These are phyloP conservation scores for Dendrobium catenatum DNA, from an alignment of 106 monocot genomes.

Conservation along the genomic window DNA sequence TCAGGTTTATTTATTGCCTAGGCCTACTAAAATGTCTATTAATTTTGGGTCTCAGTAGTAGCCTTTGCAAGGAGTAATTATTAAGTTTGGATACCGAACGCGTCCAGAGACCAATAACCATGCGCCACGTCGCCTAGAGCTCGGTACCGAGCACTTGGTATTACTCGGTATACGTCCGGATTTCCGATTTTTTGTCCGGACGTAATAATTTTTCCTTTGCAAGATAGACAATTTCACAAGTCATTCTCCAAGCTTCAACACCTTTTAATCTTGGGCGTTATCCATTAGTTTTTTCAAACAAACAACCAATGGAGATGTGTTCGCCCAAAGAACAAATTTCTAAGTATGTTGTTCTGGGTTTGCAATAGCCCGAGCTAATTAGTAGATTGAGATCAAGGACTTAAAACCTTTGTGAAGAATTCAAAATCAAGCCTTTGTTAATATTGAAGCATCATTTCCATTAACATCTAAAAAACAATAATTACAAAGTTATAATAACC, in stretches of 20 bases:
- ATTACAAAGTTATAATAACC: neutral
- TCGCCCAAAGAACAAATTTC: slow-evolving; percentile 11
- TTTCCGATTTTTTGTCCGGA: too few relatives aligned
- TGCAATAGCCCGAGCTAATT: slow-evolving; percentile 5
- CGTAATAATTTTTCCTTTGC: neutral
- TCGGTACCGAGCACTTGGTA: too few relatives aligned
- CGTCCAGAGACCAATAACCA: too few relatives aligned
- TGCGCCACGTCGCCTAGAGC: too few relatives aligned
- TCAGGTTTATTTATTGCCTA: slow-evolving; percentile 23
- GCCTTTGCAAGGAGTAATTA: neutral
- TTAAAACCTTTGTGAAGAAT: neutral
- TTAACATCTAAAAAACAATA: slow-evolving; percentile 26
- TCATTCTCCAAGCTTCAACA: slow-evolving; percentile 10
- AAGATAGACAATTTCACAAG: slow-evolving; percentile 9
- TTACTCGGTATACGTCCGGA: too few relatives aligned
- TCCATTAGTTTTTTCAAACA: slow-evolving; percentile 17
- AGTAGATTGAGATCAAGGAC: slow-evolving; percentile 10
- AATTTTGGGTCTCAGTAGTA: slow-evolving; percentile 20
- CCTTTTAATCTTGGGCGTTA: slow-evolving; percentile 18
- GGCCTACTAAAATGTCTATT: slow-evolving; percentile 21
- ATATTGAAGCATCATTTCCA: slow-evolving; percentile 13
- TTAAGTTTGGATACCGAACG: too few relatives aligned
- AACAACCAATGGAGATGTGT: slow-evolving; percentile 18
- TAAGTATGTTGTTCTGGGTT: slow-evolving; percentile 9
- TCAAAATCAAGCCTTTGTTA: slow-evolving; percentile 11